phyloP scores from a whole-genome alignment of 306 rosid species.

The Trifolium fragiferum region DNA sequence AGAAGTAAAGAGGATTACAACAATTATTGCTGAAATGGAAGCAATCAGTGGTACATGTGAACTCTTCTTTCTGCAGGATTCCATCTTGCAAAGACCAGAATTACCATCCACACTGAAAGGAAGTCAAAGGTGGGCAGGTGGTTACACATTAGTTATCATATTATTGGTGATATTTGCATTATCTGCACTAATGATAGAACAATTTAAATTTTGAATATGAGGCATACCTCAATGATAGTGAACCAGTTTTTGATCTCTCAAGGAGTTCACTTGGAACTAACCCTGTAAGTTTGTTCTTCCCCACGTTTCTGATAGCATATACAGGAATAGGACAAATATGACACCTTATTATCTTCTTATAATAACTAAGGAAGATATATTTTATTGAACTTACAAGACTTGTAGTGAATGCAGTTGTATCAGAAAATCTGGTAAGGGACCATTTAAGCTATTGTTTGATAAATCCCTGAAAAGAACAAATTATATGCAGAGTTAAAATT shows the following conservation, averaged over 20 bases:
- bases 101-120: conserved; percentile 27
- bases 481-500: conserved; percentile 25
- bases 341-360: not conserved
- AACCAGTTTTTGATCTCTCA: conserved; percentile 45
- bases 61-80: conserved; percentile 7
- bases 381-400: conserved; percentile 51
- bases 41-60: not conserved
- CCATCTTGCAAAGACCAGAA: not conserved
- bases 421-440: conserved; percentile 47
- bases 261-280: conserved; percentile 46
- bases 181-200: not conserved
- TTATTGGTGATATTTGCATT: not conserved
- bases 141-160: not conserved
- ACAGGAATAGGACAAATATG: not conserved
- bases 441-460: conserved; percentile 57
- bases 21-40: not conserved
- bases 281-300: conserved; percentile 50
- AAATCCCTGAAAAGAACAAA: conserved; percentile 53
- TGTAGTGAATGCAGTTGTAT: conserved; percentile 37
- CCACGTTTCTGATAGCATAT: conserved; percentile 52
- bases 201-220: not conserved
- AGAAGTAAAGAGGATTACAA: not conserved
- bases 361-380: not conserved
- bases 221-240: conserved; percentile 54
- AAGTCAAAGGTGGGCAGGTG: not conserved